phyloP scores from a whole-genome alignment of 164 flowering plant genomes.

The Vitis labrusca region DNA sequence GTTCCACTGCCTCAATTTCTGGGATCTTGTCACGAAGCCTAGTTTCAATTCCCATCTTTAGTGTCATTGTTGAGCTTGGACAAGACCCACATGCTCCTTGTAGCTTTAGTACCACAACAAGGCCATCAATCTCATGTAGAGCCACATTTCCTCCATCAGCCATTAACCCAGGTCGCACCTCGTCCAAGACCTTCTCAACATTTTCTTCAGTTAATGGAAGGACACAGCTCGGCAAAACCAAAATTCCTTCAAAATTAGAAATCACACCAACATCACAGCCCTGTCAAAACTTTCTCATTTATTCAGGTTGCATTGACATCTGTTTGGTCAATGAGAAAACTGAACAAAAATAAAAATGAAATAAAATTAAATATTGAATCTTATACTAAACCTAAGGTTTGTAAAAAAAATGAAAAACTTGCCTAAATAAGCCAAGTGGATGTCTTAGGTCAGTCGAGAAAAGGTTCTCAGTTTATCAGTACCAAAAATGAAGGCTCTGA shows the following conservation, averaged over 20 bases:
- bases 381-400: background rate
- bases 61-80: slow-evolving; percentile 91
- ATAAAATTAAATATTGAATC: too few species aligned
- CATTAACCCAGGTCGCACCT: slow-evolving; percentile 84
- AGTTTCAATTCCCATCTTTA: slow-evolving; percentile 87
- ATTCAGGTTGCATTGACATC: background rate
- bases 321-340: too few species aligned
- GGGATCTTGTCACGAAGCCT: slow-evolving; percentile 85
- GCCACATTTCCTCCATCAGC: slow-evolving; percentile 96
- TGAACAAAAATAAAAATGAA: too few species aligned
- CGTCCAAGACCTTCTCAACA: slow-evolving; percentile 84
- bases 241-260: slow-evolving; percentile 25
- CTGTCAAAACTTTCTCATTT: background rate
- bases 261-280: slow-evolving; percentile 2
- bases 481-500: too few species aligned
- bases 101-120: slow-evolving; percentile 79
- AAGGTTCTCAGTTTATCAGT: too few species aligned
- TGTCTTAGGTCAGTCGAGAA: too few species aligned
- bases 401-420: background rate
- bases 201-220: slow-evolving; percentile 86
- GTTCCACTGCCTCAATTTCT: slow-evolving; percentile 82
- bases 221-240: slow-evolving; percentile 45
- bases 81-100: slow-evolving; percentile 99
- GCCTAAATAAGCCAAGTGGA: too few species aligned
- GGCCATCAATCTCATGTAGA: slow-evolving; percentile 91